These are phyloP conservation scores for Cercis canadensis DNA, from an alignment of 306 rosid species.

Conservation along the genomic window DNA sequence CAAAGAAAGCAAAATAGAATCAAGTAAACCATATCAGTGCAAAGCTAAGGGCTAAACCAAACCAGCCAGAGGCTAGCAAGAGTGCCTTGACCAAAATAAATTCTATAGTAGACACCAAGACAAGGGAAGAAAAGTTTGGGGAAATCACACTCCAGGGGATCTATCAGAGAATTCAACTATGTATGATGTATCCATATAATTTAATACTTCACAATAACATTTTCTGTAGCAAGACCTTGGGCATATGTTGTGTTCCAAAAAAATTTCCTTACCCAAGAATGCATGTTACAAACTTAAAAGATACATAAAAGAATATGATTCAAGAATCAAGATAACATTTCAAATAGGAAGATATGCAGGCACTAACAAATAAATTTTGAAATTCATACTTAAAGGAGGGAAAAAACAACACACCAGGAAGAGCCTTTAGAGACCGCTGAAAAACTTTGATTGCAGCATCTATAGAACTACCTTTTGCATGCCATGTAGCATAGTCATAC, in stretches of 20 bases:
- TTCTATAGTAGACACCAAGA: constrained; percentile 2
- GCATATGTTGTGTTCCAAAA: too few relatives aligned
- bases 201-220: too few relatives aligned
- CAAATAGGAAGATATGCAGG: constrained; percentile 14
- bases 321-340: constrained; percentile 13
- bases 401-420: constrained; percentile 67
- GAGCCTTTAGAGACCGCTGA: constrained; percentile 95
- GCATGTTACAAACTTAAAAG: neutral
- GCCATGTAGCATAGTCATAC: constrained; percentile 97
- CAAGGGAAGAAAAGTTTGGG: too few relatives aligned
- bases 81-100: neutral
- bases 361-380: constrained; percentile 17
- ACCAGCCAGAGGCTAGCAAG: constrained; percentile 14
- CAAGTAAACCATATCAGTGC: neutral
- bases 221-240: too few relatives aligned
- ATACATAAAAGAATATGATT: neutral
- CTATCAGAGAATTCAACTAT: too few relatives aligned
- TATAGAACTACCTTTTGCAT: constrained; percentile 85
- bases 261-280: neutral
- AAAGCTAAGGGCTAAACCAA: constrained; percentile 11
- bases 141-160: too few relatives aligned
- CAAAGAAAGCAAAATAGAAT: neutral
- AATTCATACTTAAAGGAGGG: constrained; percentile 33
- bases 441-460: constrained; percentile 97
- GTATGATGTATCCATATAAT: too few relatives aligned